phyloP scores from a whole-genome alignment of 2,329 filamentous ascomycete genomes.

The Fusarium sambucinum region DNA sequence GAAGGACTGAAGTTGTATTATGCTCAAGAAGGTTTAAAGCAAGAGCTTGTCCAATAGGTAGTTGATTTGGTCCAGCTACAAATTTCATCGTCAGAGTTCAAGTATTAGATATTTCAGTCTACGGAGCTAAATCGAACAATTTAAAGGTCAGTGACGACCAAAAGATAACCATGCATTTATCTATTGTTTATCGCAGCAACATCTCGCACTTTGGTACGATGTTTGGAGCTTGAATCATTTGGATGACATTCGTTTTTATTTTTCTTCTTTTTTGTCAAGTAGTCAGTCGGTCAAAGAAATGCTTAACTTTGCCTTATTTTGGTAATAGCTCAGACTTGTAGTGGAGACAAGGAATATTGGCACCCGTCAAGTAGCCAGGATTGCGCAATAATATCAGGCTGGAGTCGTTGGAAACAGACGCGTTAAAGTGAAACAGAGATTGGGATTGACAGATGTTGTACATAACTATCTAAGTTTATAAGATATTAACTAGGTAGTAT shows the following conservation, averaged over 20 bases:
- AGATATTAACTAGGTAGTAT: no score
- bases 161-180: neutral
- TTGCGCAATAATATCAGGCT: no score
- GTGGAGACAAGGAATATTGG: neutral
- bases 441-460: no score
- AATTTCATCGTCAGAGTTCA: neutral
- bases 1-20: conserved; percentile 30
- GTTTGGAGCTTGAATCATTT: no score
- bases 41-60: neutral
- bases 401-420: no score
- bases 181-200: no score
- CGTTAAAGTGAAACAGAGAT: no score
- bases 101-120: neutral
- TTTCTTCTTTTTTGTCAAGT: no score
- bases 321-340: neutral
- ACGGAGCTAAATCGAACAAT: neutral
- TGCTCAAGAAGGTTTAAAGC: neutral
- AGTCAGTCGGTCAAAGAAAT: neutral
- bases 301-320: conserved; percentile 21
- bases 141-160: neutral
- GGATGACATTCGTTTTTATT: no score
- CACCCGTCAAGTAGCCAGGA: no score
- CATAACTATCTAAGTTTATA: no score
- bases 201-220: no score
- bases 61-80: fast-evolving